Conservation (phyloP, 768 basidiomycete genomes). For the Hemileccinum impolitum region DNA sequence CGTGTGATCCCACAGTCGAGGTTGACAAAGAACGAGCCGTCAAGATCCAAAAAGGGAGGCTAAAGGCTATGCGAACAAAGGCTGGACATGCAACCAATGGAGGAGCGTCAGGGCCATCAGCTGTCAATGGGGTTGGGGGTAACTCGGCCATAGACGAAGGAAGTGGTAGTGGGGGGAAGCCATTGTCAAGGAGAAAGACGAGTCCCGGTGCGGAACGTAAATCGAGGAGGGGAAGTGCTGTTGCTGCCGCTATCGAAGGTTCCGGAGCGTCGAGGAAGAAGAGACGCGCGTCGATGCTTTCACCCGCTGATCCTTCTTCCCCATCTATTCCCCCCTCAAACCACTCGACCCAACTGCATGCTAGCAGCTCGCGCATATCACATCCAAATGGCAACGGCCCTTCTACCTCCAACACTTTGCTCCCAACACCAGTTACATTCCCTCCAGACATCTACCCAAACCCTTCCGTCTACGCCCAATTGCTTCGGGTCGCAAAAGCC, state of each 20-base stretch:
- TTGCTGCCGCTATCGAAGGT: constrained; percentile 35
- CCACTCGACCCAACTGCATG: constrained; percentile 11
- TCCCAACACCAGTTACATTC: constrained; percentile 37
- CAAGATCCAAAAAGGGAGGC: constrained; percentile 41
- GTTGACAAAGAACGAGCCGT: constrained; percentile 50
- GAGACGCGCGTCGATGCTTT: constrained; percentile 37
- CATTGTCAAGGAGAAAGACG: constrained; percentile 31
- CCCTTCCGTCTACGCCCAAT: constrained; percentile 42
- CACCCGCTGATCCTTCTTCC: constrained; percentile 20
- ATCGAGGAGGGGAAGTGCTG: constrained; percentile 33
- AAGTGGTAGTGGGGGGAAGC: constrained; percentile 16
- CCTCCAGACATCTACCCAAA: constrained; percentile 28
- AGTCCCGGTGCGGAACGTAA: constrained; percentile 41
- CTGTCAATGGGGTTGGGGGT: constrained; percentile 17
- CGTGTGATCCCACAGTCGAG: constrained; percentile 47
- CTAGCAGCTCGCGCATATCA: constrained; percentile 18
- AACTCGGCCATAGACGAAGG: constrained; percentile 17
- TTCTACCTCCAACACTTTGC: constrained; percentile 8
- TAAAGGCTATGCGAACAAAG: constrained; percentile 30
- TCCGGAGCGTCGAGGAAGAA: constrained; percentile 34
- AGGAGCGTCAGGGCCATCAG: constrained; percentile 11
- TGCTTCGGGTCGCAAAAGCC: constrained; percentile 55
- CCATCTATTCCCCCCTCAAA: constrained; percentile 12
- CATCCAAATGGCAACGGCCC: constrained; percentile 7
- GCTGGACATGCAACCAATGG: constrained; percentile 27